Conservation (phyloP, 2,329 filamentous ascomycete genomes). For the Penicillium sp. region DNA sequence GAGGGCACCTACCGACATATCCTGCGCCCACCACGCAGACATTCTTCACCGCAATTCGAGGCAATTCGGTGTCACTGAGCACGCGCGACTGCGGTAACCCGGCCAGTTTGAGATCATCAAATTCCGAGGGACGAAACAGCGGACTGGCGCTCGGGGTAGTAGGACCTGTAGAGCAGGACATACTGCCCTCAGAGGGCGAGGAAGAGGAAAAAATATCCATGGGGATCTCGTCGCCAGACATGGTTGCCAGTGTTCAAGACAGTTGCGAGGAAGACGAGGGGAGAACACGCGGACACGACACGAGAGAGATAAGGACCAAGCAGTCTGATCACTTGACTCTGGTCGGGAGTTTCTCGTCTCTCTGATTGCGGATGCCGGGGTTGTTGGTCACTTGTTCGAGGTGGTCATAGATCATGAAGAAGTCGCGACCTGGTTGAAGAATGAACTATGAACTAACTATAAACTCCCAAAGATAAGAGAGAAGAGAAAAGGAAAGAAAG, state of each 20-base stretch:
- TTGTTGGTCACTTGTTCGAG: background rate
- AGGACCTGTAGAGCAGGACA: slow-evolving; percentile 32
- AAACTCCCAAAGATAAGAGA: background rate
- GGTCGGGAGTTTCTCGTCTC: background rate
- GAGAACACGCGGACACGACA: background rate
- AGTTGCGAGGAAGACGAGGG: background rate
- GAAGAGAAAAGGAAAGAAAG: background rate
- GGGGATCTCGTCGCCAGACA: slow-evolving; percentile 17
- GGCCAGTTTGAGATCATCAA: slow-evolving; percentile 30
- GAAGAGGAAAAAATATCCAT: slow-evolving; percentile 35
- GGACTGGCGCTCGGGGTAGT: slow-evolving; percentile 40
- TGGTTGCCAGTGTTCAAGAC: background rate
- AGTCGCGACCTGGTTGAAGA: background rate
- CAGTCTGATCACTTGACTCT: background rate
- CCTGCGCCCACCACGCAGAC: slow-evolving; percentile 78
- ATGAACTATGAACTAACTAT: background rate
- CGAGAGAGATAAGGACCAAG: background rate
- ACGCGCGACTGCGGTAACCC: slow-evolving; percentile 21
- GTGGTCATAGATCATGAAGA: background rate
- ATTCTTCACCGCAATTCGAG: slow-evolving; percentile 34
- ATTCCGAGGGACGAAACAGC: slow-evolving; percentile 32
- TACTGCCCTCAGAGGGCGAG: slow-evolving; percentile 31
- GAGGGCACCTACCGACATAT: slow-evolving; percentile 67
- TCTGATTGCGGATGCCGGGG: background rate
- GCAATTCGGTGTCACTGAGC: slow-evolving; percentile 12